Conservation (phyloP, 352 stramenopile genomes). For the Globisporangium megalacanthum region DNA sequence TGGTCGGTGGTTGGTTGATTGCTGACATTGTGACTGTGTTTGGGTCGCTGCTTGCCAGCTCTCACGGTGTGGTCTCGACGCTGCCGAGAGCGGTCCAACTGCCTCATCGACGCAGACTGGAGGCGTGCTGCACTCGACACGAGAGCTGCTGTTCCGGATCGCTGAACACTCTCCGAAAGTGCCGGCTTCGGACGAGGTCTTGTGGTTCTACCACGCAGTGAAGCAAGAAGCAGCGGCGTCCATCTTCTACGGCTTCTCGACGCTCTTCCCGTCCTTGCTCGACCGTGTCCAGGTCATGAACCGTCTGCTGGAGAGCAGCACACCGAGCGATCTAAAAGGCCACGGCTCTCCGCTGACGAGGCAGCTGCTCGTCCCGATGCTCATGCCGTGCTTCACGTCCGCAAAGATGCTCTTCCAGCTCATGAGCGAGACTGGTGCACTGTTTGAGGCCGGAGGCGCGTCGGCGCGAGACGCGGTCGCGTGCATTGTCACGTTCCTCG, state of each 20-base stretch:
- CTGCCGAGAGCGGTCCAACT: conserved; percentile 48
- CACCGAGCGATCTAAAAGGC: conserved; percentile 11
- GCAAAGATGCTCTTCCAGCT: conserved; percentile 82
- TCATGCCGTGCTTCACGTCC: conserved; percentile 78
- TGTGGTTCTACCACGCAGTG: conserved; percentile 73
- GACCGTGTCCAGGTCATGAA: conserved; percentile 82
- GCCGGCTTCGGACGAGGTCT: conserved; percentile 26
- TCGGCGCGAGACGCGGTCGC: conserved; percentile 13
- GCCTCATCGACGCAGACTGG: conserved; percentile 25
- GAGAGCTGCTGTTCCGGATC: conserved; percentile 66
- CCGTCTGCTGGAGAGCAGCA: conserved; percentile 49
- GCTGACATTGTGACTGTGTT: not conserved
- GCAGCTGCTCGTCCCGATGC: conserved; percentile 71
- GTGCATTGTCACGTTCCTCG: conserved; percentile 35
- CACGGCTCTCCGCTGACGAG: conserved; percentile 31
- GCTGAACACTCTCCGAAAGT: conserved; percentile 38
- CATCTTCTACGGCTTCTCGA: conserved; percentile 80
- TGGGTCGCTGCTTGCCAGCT: conserved; percentile 32
- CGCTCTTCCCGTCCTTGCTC: conserved; percentile 72
- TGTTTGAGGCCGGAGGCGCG: conserved; percentile 16
- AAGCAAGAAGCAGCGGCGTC: conserved; percentile 73
- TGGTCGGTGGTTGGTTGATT: not conserved
- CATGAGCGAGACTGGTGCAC: conserved; percentile 40
- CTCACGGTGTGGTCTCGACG: conserved; percentile 59
- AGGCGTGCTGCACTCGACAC: conserved; percentile 47